Conservation (phyloP, 2,329 filamentous ascomycete species). For the Orbilia quercus region DNA sequence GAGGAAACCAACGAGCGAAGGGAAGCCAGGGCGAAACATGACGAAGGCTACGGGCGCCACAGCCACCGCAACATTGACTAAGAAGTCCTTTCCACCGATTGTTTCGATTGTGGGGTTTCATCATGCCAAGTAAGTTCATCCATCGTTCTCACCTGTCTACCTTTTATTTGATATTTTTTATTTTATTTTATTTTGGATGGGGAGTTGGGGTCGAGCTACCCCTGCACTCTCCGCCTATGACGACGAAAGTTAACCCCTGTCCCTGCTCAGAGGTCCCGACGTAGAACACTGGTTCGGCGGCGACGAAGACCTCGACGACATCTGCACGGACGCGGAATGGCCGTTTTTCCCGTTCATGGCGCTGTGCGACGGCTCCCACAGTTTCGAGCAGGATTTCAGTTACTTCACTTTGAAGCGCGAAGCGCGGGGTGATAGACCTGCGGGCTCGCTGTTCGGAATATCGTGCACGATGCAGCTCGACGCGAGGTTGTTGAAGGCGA, state of each 20-base stretch:
- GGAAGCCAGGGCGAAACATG: conserved; percentile 33
- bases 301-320: conserved; percentile 76
- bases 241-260: no score
- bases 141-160: no score
- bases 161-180: not conserved
- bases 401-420: conserved; percentile 82
- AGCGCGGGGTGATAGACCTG: conserved; percentile 68
- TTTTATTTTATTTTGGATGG: not conserved
- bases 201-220: conserved; percentile 46
- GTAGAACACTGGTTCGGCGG: conserved; percentile 90
- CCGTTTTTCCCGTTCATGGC: conserved; percentile 94
- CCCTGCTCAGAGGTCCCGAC: conserved; percentile 77
- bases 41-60: conserved; percentile 10
- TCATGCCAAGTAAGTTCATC: conserved; percentile 72
- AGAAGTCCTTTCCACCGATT: conserved; percentile 72
- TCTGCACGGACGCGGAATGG: conserved; percentile 88
- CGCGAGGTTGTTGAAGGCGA: conserved; percentile 77
- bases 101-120: conserved; percentile 86
- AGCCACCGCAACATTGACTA: conserved; percentile 13
- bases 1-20: not conserved
- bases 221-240: conserved; percentile 22
- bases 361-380: conserved; percentile 93
- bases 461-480: conserved; percentile 94
- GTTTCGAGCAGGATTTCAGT: conserved; percentile 93
- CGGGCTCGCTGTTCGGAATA: conserved; percentile 92